Base-by-base conservation (phyloP, 2,329 filamentous ascomycete species). In the Alternaria ventricosa region DNA sequence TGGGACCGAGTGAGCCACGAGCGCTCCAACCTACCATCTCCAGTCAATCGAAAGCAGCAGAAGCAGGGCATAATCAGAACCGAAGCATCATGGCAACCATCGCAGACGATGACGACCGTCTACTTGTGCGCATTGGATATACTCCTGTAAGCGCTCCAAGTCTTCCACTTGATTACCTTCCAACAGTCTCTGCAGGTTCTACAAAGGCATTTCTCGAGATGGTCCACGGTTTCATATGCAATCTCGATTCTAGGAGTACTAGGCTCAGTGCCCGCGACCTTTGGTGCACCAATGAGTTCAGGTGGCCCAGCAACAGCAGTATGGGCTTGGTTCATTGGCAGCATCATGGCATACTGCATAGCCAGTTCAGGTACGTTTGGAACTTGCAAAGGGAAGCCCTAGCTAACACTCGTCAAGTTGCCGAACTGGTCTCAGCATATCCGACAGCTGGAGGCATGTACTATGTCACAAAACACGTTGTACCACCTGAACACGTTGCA, bases 371-470 rank as follows among this genome's bases (percentile, higher is more conserved):
- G 84, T 84, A 73, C 41, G 66, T 68, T 47, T 22, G 20, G 2
- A 13, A 43, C 20, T 46, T 12, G 3, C 9, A 3, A 5, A 20
- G 33, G 20, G 8, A 27, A 41, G 9, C 23, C 44, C 1, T 20
- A 22, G 43, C 49, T 64, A 45, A 61, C 28, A 41, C 10, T 46
- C 33, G 8, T 46, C 20, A 45, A 85, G 88, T 90, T n/a, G 85
- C 88, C 46, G 88, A 90, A 76, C 78, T 90, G 56, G 87, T 90
- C 27, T 90, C 88, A 8, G 88, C 88, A 30, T 90, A 90, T 78
- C 88, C 88, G 33, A 90, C 88, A 2, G 88, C 88, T 3, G 88
- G 88, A 20, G 88, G 88, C 3, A 90, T 90, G 87, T 90, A 90
- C 76, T 90, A 89, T 74, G 87, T 89, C 33, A 89, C 87, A 10